These are phyloP conservation scores for Fereydounia khargensis DNA, from an alignment of 1,284 basidiomycete genomes.

Conservation along the genomic window DNA sequence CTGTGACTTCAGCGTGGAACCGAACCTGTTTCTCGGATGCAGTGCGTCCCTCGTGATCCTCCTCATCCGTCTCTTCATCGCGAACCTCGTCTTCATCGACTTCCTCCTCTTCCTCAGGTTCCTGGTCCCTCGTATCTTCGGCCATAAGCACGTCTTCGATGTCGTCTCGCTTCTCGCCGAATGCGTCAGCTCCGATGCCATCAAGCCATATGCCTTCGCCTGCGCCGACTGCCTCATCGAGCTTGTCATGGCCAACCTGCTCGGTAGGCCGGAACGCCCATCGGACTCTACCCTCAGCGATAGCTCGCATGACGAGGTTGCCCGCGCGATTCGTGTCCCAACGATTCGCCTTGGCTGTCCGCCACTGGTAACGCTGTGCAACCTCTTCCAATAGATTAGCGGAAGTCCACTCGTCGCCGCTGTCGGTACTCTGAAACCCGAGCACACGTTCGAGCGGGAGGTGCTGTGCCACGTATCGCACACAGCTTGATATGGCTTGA, in stretches of 20 bases:
- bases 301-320: constrained; percentile 66
- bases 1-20: constrained; percentile 8
- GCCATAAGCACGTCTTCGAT: constrained; percentile 10
- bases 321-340: constrained; percentile 84
- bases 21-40: too few relatives aligned
- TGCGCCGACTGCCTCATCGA: not conserved
- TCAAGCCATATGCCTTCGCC: constrained; percentile 27
- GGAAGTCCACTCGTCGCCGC: constrained; percentile 67
- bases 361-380: constrained; percentile 68
- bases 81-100: constrained; percentile 3
- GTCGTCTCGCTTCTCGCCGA: constrained; percentile 3
- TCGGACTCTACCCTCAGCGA: constrained; percentile 73
- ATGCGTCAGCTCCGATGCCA: not conserved
- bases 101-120: constrained; percentile 11
- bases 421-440: constrained; percentile 59
- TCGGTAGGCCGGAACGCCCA: constrained; percentile 69
- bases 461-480: constrained; percentile 68
- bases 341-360: constrained; percentile 83
- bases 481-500: constrained; percentile 73
- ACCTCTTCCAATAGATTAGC: constrained; percentile 76
- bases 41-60: too few relatives aligned
- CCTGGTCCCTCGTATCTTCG: constrained; percentile 4
- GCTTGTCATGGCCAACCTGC: not conserved
- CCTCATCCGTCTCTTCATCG: constrained; percentile 1
- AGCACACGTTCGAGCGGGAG: constrained; percentile 76